Evolutionary conservation across 495 filamentous ascomycete species (phyloP).

Genomic region (Aspergillus diversus): DNA sequence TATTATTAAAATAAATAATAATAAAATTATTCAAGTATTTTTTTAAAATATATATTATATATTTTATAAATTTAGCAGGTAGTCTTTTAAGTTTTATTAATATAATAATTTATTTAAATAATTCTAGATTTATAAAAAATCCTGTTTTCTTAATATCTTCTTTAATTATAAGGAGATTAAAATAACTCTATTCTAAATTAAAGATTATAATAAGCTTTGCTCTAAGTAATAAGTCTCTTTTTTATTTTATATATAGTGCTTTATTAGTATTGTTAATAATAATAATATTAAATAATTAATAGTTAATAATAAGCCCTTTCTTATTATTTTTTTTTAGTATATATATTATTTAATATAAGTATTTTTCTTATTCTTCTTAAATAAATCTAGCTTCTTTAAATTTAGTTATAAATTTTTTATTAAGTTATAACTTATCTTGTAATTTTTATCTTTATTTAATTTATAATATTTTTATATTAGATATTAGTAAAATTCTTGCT

Average conservation of each 20-base stretch:
- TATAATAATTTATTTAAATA: not conserved
- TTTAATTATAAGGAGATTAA: not conserved
- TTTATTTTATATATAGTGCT: not conserved
- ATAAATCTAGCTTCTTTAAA: not conserved
- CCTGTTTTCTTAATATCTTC: not conserved
- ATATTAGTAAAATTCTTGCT: too few species aligned
- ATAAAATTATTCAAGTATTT: not conserved
- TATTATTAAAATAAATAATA: not conserved
- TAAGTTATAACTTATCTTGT: too few species aligned
- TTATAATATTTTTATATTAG: too few species aligned
- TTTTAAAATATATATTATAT: not conserved
- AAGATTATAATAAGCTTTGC: not conserved
- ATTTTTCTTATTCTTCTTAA: not conserved
- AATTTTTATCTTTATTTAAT: too few species aligned
- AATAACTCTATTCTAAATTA: not conserved
- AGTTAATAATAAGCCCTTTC: not conserved
- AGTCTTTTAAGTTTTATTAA: not conserved
- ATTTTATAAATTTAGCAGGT: not conserved
- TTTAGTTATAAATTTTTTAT: too few species aligned
- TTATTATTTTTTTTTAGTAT: not conserved
- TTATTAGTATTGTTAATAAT: slow-evolving; percentile 2
- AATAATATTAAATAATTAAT: not conserved
- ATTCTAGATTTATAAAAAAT: not conserved
- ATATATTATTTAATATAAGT: not conserved
- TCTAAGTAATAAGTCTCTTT: not conserved